These are phyloP conservation scores for Malus sylvestris DNA, from an alignment of 306 rosid genomes.

Conservation along the genomic window DNA sequence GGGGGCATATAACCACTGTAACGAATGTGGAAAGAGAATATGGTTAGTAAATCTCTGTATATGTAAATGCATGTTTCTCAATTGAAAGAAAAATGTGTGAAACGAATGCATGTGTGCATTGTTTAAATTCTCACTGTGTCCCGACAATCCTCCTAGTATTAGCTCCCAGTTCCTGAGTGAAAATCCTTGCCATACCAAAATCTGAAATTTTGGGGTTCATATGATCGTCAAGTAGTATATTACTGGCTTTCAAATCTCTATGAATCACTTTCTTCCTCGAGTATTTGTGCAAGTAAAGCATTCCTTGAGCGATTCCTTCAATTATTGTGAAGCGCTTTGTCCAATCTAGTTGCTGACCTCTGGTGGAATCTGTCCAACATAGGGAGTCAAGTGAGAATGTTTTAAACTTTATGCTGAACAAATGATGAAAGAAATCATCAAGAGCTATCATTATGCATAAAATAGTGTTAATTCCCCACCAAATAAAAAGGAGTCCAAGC, in stretches of 20 bases:
- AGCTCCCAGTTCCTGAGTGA: background rate
- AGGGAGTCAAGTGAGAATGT: too few species aligned
- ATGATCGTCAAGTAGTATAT: background rate
- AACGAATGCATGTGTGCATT: too few species aligned
- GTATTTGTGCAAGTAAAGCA: conserved; percentile 3
- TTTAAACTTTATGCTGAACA: too few species aligned
- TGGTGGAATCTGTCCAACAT: too few species aligned
- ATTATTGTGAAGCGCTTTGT: background rate
- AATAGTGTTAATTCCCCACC: too few species aligned
- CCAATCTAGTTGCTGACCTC: background rate
- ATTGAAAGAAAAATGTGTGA: background rate
- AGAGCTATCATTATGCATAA: too few species aligned
- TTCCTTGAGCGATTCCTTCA: conserved; percentile 2
- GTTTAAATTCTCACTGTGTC: background rate
- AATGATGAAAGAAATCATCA: too few species aligned
- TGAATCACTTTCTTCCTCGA: background rate
- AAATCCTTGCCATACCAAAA: conserved; percentile 6
- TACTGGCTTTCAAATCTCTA: conserved; percentile 6
- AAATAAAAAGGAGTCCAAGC: too few species aligned
- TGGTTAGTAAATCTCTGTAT: background rate
- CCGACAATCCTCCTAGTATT: background rate
- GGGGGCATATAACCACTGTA: conserved; percentile 1
- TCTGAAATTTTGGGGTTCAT: conserved; percentile 4
- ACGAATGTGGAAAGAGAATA: too few species aligned
- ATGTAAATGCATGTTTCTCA: background rate